Evolutionary conservation across 192 early-diverging fungal species (phyloP), one percentile per base, ranked within the genome.

Genomic region (Umbelopsis isabellina): DNA sequence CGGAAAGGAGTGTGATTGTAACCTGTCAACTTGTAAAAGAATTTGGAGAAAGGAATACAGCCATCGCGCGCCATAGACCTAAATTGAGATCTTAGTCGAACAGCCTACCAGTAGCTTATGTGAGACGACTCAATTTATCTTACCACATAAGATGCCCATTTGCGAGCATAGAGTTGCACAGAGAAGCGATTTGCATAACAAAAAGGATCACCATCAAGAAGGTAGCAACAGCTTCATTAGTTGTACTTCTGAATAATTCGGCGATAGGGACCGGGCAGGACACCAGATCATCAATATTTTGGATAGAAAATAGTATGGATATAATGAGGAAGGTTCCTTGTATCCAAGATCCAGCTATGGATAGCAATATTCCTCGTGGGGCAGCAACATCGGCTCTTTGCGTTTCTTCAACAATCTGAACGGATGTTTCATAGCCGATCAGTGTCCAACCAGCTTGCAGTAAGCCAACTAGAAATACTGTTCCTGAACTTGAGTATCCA

Each of bases 51-150:
- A 4, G 83, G 83, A 44, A 84, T 74, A 46, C 78, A 79, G 20
- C 80, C 78, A 67, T 84, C 83, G n/a, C 83, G 83, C 27, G 83
- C 72, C 64, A 84, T 75, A 9, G 83, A 80, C 69, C 48, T 49
- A 49, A 41, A 41, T 4, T 10, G 7, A 4, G 10, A 6, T 10
- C 2, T 41, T 4, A 41, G 6, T 41, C 6, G 37, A 41, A 12
- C 16, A 49, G 15, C 15, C 4, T 0, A 49, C 16, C 15, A 6
- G 6, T 16, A 16, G 0, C 12, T 16, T 49, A 16, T 49, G 4
- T 4, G 48, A 5, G 18, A 49, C 12, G 12, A 4, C 3, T 41
- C 37, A 2, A 4, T 41, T 1, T 41, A 6, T 41, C 48, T 20
- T 49, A 49, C 25, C 79, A 84, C 23, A 84, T 76, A 61, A 84